Conservation (phyloP, 2,329 filamentous ascomycete species). For the Raffaelea ambrosiae region DNA sequence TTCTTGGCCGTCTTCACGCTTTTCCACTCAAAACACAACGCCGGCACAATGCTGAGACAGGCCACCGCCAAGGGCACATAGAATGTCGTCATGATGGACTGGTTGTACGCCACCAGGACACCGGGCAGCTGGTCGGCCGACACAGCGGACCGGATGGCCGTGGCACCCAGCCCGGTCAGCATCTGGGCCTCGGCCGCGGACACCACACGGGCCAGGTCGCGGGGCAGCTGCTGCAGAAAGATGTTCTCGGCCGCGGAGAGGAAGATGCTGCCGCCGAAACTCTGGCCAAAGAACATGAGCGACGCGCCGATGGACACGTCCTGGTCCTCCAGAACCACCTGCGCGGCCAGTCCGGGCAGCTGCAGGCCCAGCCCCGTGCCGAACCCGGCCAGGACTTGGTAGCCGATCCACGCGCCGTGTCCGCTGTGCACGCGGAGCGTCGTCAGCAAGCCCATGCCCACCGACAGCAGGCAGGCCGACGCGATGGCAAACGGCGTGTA, state of each 20-base stretch:
- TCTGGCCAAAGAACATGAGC: constrained; percentile 30
- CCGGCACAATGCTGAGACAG: constrained; percentile 41
- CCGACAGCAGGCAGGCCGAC: constrained; percentile 2
- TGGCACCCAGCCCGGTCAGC: neutral
- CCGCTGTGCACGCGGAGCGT: constrained; percentile 23
- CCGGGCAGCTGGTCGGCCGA: constrained; percentile 7
- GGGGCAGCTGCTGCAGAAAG: constrained; percentile 25
- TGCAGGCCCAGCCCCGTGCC: constrained; percentile 29
- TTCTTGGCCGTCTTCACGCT: constrained; percentile 21
- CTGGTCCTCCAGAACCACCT: constrained; percentile 20
- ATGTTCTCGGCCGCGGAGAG: constrained; percentile 30
- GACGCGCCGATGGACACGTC: constrained; percentile 28
- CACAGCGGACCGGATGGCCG: neutral
- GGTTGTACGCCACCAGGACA: constrained; percentile 42
- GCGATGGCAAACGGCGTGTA: constrained; percentile 28
- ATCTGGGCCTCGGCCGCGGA: neutral
- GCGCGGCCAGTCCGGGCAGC: constrained; percentile 27
- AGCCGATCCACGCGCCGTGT: constrained; percentile 21
- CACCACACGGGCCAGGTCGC: constrained; percentile 15
- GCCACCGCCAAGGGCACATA: constrained; percentile 46
- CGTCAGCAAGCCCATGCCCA: constrained; percentile 12
- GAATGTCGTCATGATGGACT: constrained; percentile 46
- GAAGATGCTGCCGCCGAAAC: constrained; percentile 30
- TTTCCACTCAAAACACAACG: constrained; percentile 49
- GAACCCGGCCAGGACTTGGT: constrained; percentile 28